Evolutionary conservation across 2,329 filamentous ascomycete genomes (phyloP).

Genomic region (Scytalidium sp.): DNA sequence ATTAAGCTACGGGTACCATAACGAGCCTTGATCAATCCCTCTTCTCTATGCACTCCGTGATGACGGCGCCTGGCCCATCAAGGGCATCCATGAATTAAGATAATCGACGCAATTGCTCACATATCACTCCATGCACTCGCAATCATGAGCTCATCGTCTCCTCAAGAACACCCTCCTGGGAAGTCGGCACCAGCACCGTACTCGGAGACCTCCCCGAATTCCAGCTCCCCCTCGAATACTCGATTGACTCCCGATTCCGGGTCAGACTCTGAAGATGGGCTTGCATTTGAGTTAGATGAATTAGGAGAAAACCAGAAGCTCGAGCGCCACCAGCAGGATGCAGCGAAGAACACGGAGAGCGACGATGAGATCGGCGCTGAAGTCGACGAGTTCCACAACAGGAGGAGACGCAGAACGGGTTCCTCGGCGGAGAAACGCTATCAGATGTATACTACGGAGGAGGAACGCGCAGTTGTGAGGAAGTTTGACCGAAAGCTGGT

Average conservation of each 20-base stretch:
- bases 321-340: conserved; percentile 3
- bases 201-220: conserved; percentile 14
- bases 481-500: conserved; percentile 79
- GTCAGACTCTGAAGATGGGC: conserved; percentile 13
- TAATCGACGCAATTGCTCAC: no score
- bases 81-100: neutral
- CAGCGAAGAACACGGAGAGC: conserved; percentile 12
- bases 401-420: conserved; percentile 19
- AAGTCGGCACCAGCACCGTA: neutral
- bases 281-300: conserved; percentile 11
- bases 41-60: neutral
- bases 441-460: conserved; percentile 59
- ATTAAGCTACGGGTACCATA: neutral
- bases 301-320: conserved; percentile 19
- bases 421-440: conserved; percentile 36
- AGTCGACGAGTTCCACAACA: conserved; percentile 8
- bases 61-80: neutral
- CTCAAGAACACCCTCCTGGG: neutral
- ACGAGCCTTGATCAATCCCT: no score
- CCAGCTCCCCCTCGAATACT: conserved; percentile 14
- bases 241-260: conserved; percentile 23
- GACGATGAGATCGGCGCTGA: conserved; percentile 11
- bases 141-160: neutral
- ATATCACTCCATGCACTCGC: neutral
- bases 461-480: conserved; percentile 67